Evolutionary conservation across 2,329 filamentous ascomycete species (phyloP).

Genomic region (Trichophyton mentagrophytes): DNA sequence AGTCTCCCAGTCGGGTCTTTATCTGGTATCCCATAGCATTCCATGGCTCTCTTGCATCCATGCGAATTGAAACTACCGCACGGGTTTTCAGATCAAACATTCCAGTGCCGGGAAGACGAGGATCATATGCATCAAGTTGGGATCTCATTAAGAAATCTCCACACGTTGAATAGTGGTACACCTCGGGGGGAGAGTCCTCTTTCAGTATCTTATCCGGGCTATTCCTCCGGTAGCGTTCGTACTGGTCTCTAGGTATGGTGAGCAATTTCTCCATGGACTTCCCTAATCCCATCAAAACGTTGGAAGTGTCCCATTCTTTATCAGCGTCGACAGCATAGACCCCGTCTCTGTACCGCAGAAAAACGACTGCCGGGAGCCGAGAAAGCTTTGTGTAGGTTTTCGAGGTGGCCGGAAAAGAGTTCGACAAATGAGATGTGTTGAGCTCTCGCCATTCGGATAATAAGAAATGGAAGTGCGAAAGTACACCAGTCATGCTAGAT

Average conservation of each 20-base stretch:
- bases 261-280: slow-evolving; percentile 95
- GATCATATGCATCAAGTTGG: slow-evolving; percentile 81
- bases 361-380: slow-evolving; percentile 63
- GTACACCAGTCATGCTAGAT: slow-evolving; percentile 81
- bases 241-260: slow-evolving; percentile 68
- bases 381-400: slow-evolving; percentile 58
- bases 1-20: slow-evolving; percentile 58
- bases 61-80: slow-evolving; percentile 80
- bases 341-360: slow-evolving; percentile 69
- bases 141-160: slow-evolving; percentile 89
- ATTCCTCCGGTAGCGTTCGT: slow-evolving; percentile 65
- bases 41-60: slow-evolving; percentile 62
- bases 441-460: slow-evolving; percentile 71
- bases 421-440: slow-evolving; percentile 54
- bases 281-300: slow-evolving; percentile 79
- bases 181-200: slow-evolving; percentile 59
- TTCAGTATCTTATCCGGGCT: slow-evolving; percentile 52
- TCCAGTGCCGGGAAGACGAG: slow-evolving; percentile 72
- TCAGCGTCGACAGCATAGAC: slow-evolving; percentile 92
- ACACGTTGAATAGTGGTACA: slow-evolving; percentile 76
- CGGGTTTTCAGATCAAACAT: slow-evolving; percentile 96
- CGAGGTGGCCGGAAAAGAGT: slow-evolving; percentile 50
- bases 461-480: slow-evolving; percentile 86
- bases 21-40: slow-evolving; percentile 80
- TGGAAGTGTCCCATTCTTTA: slow-evolving; percentile 76